These are phyloP conservation scores for Phaeolepiota aurea DNA, from an alignment of 768 basidiomycete genomes.

Conservation along the genomic window DNA sequence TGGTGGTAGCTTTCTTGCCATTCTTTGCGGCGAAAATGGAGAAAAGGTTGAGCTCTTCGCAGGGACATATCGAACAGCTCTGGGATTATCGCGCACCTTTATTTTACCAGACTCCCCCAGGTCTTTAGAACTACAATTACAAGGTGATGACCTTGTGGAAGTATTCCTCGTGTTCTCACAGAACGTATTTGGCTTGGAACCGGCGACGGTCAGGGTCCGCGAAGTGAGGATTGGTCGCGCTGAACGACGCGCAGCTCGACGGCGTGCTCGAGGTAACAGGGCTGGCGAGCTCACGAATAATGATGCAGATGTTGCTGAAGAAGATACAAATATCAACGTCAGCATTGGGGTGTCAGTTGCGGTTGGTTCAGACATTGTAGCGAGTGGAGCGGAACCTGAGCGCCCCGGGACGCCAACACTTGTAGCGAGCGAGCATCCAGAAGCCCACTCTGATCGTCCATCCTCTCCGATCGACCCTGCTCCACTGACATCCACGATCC, in stretches of 20 bases:
- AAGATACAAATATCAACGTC: constrained; percentile 51
- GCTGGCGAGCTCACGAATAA: constrained; percentile 39
- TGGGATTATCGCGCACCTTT: constrained; percentile 87
- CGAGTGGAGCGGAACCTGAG: constrained; percentile 23
- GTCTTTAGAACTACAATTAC: constrained; percentile 79
- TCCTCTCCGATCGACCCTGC: constrained; percentile 23
- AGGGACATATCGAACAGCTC: constrained; percentile 82
- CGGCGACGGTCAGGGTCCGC: constrained; percentile 88
- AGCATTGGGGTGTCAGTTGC: constrained; percentile 54
- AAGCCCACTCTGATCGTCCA: constrained; percentile 20
- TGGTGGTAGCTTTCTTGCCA: constrained; percentile 70
- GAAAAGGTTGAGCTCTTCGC: constrained; percentile 94
- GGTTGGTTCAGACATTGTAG: constrained; percentile 24
- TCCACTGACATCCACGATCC: constrained; percentile 24
- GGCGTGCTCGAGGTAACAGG: constrained; percentile 66
- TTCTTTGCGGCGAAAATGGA: constrained; percentile 85
- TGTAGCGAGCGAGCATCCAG: constrained; percentile 33
- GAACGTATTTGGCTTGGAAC: constrained; percentile 88
- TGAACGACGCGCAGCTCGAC: constrained; percentile 76
- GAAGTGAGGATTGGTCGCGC: constrained; percentile 88
- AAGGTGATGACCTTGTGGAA: constrained; percentile 89
- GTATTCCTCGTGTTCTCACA: constrained; percentile 88
- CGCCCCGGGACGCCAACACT: constrained; percentile 29
- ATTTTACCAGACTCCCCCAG: constrained; percentile 88
- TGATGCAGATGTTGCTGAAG: constrained; percentile 35